A percentile compares a stretch with the other conserved stretches of the same genome.
phyloP scores from a whole-genome alignment of 352 stramenopile genomes.

The Pythium scleroteichum region DNA sequence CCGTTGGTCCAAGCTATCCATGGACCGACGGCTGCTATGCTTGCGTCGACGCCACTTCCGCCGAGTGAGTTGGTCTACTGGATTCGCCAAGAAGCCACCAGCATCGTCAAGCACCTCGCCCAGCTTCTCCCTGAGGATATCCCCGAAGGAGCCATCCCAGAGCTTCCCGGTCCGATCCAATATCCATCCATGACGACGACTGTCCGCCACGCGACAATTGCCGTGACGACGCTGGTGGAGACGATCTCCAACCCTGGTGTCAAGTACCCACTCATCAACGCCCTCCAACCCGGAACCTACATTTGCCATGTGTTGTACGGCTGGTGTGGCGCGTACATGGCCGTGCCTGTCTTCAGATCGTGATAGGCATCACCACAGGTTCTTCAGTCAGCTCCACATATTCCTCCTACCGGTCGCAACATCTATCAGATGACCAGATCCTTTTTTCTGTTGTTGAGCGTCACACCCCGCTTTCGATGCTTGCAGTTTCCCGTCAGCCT shows the following conservation, averaged over 20 bases:
- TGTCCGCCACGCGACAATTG: conserved; percentile 19
- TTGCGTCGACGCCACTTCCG: neutral
- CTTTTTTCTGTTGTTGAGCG: no score
- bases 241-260: conserved; percentile 21
- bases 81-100: conserved; percentile 27
- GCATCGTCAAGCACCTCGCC: conserved; percentile 26
- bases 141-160: conserved; percentile 12
- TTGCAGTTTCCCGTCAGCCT: no score
- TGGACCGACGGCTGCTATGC: conserved; percentile 15
- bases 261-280: conserved; percentile 20
- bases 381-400: conserved; percentile 11
- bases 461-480: no score
- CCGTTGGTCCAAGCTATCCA: conserved; percentile 18
- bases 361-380: conserved; percentile 13
- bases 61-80: conserved; percentile 10
- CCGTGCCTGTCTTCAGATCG: conserved; percentile 18
- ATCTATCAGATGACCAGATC: no score
- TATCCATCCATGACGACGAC: conserved; percentile 12
- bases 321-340: conserved; percentile 10
- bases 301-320: conserved; percentile 21
- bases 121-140: conserved; percentile 10
- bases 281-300: conserved; percentile 12
- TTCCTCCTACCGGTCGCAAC: conserved; percentile 16
- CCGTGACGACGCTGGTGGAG: conserved; percentile 20
- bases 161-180: conserved; percentile 2